Base-by-base conservation (phyloP, 306 rosid species). In the Trichosanthes truncata region DNA sequence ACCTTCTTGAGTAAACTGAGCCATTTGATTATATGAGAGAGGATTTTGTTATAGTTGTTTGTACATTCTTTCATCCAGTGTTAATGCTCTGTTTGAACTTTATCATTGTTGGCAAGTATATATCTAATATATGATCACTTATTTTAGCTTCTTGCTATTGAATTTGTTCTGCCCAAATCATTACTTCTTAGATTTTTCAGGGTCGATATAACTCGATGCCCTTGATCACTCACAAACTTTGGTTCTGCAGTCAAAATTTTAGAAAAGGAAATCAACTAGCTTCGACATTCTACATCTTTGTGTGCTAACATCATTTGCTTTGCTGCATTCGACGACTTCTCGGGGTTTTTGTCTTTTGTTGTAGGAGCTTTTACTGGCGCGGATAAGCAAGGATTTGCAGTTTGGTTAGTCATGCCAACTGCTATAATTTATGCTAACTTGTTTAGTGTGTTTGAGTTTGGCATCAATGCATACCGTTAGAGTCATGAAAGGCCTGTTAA, bases 21-120 rank as follows among this genome's bases (percentile, higher is more conserved):
- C 80, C 83, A 85, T 85, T 87, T 83, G 86, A 89, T 84, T 86
- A 87, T 77, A 87, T 82, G 81, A 20, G 82, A 55, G 87, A 62
- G 87, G 68, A 72, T 78, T 76, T 80, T 82, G 78, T 78, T 80
- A 72, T 66, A 66, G 77, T 85, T 80, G 87, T 87, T 79, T 90
- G 92, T 89, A 89, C 72, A 88, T 89, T 45, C 87, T 84, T 81
- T 74, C 87, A 73, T 83, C 75, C 73, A 80, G 75, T 81, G 86
- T 86, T 84, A 76, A 80, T 84, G 41, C 87, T 87, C 66, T 77
- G 63, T 82, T 78, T 76, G 74, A 49, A 38, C 40, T 17, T 59
- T 80, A 63, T 83, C 48, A 80, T 82, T 84, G 60, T 62, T 80
- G 36, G 33, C 43, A 71, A 82, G 46, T 79, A 76, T 61, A 38